Evolutionary conservation across 345 rosid genomes (phyloP), one percentile per base, ranked within the genome.

Genomic region (Erysimum cheiranthoides): DNA sequence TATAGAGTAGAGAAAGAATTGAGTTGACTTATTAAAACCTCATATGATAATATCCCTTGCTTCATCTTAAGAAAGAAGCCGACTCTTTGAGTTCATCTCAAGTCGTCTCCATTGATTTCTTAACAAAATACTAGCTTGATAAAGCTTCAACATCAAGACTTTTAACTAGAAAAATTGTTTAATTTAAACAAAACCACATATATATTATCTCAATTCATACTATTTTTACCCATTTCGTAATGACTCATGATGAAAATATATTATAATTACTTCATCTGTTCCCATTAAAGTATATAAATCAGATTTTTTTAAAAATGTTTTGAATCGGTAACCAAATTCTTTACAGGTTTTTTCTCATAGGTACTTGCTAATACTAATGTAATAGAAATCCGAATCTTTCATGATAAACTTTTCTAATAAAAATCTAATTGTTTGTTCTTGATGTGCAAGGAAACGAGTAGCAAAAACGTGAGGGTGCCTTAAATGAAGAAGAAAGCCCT

Each of bases 1-100:
- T 78, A 78, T 66, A 78, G 72, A 38, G 73, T 39, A 58, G 31
- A 66, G 50, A 32, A 58, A 64, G 61, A 49, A 51, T 32, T 9
- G 50, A 69, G 36, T 61, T 73, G 75, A 74, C 79, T 73, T 64
- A 50, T 30, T 50, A 66, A 51, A 78, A 32, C 17, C 56, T 39
- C 71, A 70, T 54, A 54, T 35, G 74, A 63, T 66, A 66, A 66
- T 71, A 65, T 77, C 3, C 36, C 27, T 76, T 80, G 81, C 83
- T 76, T 80, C 63, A 51, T 38, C 59, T 42, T 61, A 54, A 35
- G 56, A 63, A 77, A 78, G 73, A 59, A 66, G 64, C 46, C 3
- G 54, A 66, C 73, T 72, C 81, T 78, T 78, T 78, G 81, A 66
- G 81, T 72, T 78, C 12, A 78, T 59, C 63, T 27, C 42, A 78